Conservation (phyloP, 2,329 filamentous ascomycete species). For the Coniochaeta ligniaria region DNA sequence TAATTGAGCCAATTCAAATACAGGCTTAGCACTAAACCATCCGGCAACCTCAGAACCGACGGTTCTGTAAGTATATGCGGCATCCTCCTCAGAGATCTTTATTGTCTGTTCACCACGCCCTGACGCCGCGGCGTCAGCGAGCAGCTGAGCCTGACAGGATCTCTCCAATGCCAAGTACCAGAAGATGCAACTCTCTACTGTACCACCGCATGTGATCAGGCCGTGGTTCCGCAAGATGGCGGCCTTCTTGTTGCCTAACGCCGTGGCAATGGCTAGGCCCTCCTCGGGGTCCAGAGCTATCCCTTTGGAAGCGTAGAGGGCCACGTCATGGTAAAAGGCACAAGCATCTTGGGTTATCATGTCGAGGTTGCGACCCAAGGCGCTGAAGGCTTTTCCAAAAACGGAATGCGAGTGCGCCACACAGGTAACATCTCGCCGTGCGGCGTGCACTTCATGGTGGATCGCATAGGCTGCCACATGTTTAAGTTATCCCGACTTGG, state of each 20-base stretch:
- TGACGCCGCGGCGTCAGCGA: conserved; percentile 52
- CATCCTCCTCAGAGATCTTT: conserved; percentile 62
- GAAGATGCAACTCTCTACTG: conserved; percentile 43
- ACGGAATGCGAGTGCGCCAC: conserved; percentile 48
- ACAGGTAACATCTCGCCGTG: conserved; percentile 45
- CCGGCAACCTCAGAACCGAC: conserved; percentile 55
- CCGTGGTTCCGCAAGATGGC: conserved; percentile 49
- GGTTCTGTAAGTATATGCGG: conserved; percentile 58
- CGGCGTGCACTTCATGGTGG: conserved; percentile 40
- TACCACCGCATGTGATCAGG: conserved; percentile 40
- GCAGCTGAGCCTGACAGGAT: conserved; percentile 38
- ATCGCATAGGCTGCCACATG: conserved; percentile 13
- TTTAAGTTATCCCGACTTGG: conserved; percentile 6
- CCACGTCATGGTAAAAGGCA: conserved; percentile 47
- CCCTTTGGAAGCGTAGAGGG: conserved; percentile 33
- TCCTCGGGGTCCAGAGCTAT: conserved; percentile 46
- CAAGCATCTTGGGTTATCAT: conserved; percentile 59
- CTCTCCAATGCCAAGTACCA: conserved; percentile 47
- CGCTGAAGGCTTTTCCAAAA: conserved; percentile 51
- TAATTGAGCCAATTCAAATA: not conserved
- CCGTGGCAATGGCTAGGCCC: conserved; percentile 37
- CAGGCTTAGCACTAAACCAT: conserved; percentile 41
- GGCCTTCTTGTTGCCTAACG: conserved; percentile 41
- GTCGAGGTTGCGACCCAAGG: conserved; percentile 53
- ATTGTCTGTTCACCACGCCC: conserved; percentile 58